phyloP scores from a whole-genome alignment of 805 yeast species.

The Candida rishiriensis region DNA sequence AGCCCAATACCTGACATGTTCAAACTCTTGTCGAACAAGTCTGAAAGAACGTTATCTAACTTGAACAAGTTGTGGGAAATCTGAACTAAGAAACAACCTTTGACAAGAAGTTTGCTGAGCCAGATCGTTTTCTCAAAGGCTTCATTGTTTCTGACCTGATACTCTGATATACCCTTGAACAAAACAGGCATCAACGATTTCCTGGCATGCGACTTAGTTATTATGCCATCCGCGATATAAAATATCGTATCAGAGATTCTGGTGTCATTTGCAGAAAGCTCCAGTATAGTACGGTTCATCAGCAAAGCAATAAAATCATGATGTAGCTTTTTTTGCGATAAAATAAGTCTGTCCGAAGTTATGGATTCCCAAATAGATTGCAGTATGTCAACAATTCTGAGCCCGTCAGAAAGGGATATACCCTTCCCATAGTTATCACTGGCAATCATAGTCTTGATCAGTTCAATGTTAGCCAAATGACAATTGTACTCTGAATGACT shows the following conservation, averaged over 20 bases:
- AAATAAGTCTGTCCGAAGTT: conserved; percentile 52
- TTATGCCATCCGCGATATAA: conserved; percentile 38
- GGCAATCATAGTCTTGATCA: conserved; percentile 8
- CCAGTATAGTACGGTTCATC: conserved; percentile 39
- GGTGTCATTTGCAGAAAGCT: conserved; percentile 29
- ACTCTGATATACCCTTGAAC: conserved; percentile 41
- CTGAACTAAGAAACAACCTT: conserved; percentile 46
- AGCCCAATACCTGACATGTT: conserved; percentile 31
- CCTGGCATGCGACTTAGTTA: conserved; percentile 52
- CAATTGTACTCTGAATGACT: conserved; percentile 15
- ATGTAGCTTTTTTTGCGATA: conserved; percentile 65
- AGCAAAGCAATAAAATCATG: conserved; percentile 47
- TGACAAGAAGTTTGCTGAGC: conserved; percentile 46
- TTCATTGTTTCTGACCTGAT: conserved; percentile 31
- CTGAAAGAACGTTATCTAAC: conserved; percentile 54
- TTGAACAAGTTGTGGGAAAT: conserved; percentile 51
- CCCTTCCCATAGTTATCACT: conserved; percentile 5
- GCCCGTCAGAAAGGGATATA: conserved; percentile 12
- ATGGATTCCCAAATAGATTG: conserved; percentile 54
- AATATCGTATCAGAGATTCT: conserved; percentile 27
- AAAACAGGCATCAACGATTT: conserved; percentile 64
- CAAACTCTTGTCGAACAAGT: conserved; percentile 43
- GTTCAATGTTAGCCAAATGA: conserved; percentile 14
- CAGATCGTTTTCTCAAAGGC: conserved; percentile 42
- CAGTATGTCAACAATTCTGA: conserved; percentile 30